A percentile compares a stretch with the other conserved stretches of the same genome.
phyloP scores from a whole-genome alignment of 2,329 filamentous ascomycete species.

The Aphanoascus verrucosus region DNA sequence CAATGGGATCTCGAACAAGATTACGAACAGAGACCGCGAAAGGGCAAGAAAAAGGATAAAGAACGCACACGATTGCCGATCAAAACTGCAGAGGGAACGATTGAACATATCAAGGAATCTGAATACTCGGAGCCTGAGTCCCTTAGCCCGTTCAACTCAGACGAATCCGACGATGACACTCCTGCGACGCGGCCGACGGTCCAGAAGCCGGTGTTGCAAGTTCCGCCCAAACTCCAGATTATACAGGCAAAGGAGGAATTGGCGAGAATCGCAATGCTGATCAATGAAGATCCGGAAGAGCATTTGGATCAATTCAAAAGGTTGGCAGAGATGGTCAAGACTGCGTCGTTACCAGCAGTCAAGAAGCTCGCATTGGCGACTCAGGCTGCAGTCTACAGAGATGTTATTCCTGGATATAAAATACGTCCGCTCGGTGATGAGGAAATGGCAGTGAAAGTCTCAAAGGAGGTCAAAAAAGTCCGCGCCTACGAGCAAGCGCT shows the following conservation, averaged over 20 bases:
- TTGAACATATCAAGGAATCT: constrained; percentile 49
- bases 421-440: constrained; percentile 75
- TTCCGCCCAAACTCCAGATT: constrained; percentile 70
- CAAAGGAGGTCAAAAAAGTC: constrained; percentile 78
- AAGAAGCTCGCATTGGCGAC: constrained; percentile 79
- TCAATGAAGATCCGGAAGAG: constrained; percentile 92
- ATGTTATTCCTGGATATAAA: constrained; percentile 90
- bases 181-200: constrained; percentile 39
- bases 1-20: constrained; percentile 88
- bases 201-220: constrained; percentile 48
- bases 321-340: constrained; percentile 61
- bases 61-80: constrained; percentile 72
- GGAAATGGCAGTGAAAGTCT: constrained; percentile 65
- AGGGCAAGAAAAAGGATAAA: constrained; percentile 63
- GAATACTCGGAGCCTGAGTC: constrained; percentile 42
- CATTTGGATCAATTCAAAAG: constrained; percentile 69
- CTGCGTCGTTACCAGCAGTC: constrained; percentile 55
- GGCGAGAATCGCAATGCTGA: constrained; percentile 63
- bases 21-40: constrained; percentile 71
- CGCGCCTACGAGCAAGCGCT: constrained; percentile 80
- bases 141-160: constrained; percentile 53
- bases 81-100: constrained; percentile 66
- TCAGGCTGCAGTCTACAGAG: constrained; percentile 84
- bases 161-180: constrained; percentile 43
- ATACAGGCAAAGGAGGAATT: constrained; percentile 83